Base-by-base conservation (phyloP, 148 eudicot genomes). In the Cornus kousa region DNA sequence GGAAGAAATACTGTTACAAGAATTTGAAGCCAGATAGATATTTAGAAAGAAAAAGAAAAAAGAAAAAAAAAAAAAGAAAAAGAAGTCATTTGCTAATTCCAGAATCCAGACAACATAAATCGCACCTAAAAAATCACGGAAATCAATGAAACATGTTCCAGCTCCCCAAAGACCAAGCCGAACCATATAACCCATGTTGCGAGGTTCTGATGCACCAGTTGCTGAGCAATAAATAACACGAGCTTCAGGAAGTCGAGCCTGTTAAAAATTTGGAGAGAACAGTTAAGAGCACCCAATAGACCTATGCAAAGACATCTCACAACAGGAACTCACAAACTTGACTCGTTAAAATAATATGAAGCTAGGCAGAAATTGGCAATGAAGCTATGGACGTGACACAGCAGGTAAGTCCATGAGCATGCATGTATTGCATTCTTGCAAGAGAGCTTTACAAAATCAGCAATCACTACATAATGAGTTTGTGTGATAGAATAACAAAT, bases 101-200 rank as follows among this genome's bases (percentile, higher is more conserved):
- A 77, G 40, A 13, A 13, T 13, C 65, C 40, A 77, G 40, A 55
- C 35, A 72, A 50, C 40, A 73, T 66, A 48, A 53, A 75, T 80
- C 76, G 74, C 87, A 97, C 99, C 96, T 85, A 97, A 81, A 81
- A 97, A 97, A 65, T 92, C 97, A 71, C 89, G 89, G 78, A 97
- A 92, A 80, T 86, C 85, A 50, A 77, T 69, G 81, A 97, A 97
- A 78, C 92, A 91, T 80, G 99, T 94, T 79, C 98, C 97, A 71
- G 84, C 83, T 77, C 99, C 99, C 99, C 99, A 97, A 74, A 97
- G 95, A 85, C 98, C 99, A 83, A 97, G 98, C 57, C 99, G 97
- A 82, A 92, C 94, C 99, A 97, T 97, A 82, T 97, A 97, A 57
- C 97, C 99, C 96, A 97, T 81, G 83, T 97, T 97, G 9, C 98